phyloP scores from a whole-genome alignment of 192 early-diverging fungal genomes.

The Helicostylum pulchrum region DNA sequence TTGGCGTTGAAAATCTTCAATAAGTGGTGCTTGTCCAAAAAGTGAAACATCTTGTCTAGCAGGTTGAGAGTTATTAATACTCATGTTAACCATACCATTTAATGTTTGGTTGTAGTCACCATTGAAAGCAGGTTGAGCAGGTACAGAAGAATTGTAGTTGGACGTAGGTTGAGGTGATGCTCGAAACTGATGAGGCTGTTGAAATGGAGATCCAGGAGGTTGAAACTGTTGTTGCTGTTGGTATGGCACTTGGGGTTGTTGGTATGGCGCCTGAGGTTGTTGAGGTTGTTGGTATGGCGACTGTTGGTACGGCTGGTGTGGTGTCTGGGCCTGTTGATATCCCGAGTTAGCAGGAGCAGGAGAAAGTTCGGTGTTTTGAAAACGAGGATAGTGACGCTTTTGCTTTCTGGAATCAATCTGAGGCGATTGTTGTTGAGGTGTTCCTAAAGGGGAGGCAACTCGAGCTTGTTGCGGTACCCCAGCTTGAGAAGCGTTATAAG shows the following conservation, averaged over 20 bases:
- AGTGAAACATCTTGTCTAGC: slow-evolving; percentile 37
- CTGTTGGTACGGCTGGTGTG: slow-evolving; percentile 18
- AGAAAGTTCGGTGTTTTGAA: slow-evolving; percentile 6
- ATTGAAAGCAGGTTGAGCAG: slow-evolving; percentile 70
- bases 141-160: neutral
- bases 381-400: slow-evolving; percentile 10
- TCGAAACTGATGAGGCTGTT: slow-evolving; percentile 40
- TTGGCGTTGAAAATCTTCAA: slow-evolving; percentile 69
- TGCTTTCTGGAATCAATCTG: slow-evolving; percentile 13
- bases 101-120: slow-evolving; percentile 62
- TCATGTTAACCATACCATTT: slow-evolving; percentile 38
- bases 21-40: slow-evolving; percentile 67
- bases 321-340: neutral
- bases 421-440: slow-evolving; percentile 8
- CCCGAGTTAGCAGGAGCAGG: neutral
- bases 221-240: neutral
- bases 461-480: neutral
- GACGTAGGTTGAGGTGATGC: neutral
- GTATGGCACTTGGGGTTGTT: slow-evolving; percentile 23
- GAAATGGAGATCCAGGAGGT: slow-evolving; percentile 46
- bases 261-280: slow-evolving; percentile 11
- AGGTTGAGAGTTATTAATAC: slow-evolving; percentile 16
- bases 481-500: slow-evolving; percentile 8
- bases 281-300: slow-evolving; percentile 22
- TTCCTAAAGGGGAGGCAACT: neutral